Conservation (phyloP, 306 rosid species). For the Sindora glabra region DNA sequence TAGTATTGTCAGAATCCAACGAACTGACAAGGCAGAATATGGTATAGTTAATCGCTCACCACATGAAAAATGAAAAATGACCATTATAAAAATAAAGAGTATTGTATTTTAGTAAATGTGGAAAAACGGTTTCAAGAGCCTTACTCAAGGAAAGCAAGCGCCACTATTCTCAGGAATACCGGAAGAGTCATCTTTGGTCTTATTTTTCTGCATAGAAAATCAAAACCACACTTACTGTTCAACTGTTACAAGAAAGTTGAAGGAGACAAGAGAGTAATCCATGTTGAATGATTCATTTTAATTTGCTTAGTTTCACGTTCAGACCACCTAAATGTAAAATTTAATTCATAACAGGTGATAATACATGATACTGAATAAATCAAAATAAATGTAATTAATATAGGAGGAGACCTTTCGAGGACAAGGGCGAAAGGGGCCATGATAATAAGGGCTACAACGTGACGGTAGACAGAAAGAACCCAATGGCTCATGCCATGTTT, state of each 20-base stretch:
- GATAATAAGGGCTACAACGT: constrained; percentile 56
- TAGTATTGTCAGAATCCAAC: too few species aligned
- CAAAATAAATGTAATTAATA: too few species aligned
- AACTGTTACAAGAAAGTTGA: neutral
- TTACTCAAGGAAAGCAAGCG: constrained; percentile 93
- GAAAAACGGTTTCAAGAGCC: constrained; percentile 7
- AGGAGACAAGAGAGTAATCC: too few species aligned
- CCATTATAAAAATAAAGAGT: neutral
- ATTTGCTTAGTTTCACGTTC: too few species aligned
- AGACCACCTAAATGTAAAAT: too few species aligned
- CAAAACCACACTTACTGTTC: neutral
- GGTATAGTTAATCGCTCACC: too few species aligned
- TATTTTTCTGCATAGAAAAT: constrained; percentile 51
- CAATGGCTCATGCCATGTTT: constrained; percentile 92
- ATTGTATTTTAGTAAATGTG: neutral
- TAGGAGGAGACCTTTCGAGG: constrained; percentile 56
- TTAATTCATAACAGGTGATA: too few species aligned
- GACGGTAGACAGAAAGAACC: constrained; percentile 82
- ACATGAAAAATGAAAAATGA: neutral
- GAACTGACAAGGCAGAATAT: too few species aligned
- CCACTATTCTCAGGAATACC: constrained; percentile 58
- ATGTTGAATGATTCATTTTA: too few species aligned
- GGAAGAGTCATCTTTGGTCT: constrained; percentile 96
- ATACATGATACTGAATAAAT: too few species aligned
- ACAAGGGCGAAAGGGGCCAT: constrained; percentile 75